A percentile compares a stretch with the other conserved stretches of the same genome.
phyloP scores from a whole-genome alignment of 2,329 filamentous ascomycete species.

The Colletotrichum tamarilloi region DNA sequence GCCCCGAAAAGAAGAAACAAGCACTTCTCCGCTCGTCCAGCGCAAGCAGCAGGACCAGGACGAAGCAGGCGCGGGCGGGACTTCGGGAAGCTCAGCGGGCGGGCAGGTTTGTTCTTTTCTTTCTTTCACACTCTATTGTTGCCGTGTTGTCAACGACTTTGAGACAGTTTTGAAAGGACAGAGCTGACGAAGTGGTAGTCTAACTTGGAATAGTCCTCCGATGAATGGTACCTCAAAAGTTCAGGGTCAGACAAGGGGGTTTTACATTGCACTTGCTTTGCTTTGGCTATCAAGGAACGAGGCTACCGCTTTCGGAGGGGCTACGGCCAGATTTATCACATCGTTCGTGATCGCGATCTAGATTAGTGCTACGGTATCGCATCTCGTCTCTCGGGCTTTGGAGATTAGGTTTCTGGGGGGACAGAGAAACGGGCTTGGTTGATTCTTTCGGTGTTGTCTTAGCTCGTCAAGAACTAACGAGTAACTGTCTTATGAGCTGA shows the following conservation, averaged over 20 bases:
- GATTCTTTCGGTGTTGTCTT: constrained; percentile 2
- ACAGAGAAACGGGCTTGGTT: neutral
- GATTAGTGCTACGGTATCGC: neutral
- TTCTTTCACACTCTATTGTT: neutral
- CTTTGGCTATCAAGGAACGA: neutral
- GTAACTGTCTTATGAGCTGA: constrained; percentile 6
- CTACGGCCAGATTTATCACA: constrained; percentile 31
- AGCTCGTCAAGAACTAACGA: constrained; percentile 6
- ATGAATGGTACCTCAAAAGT: neutral
- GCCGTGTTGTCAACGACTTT: neutral
- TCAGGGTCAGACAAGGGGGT: neutral
- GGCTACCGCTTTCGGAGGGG: neutral
- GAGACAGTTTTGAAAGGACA: constrained; percentile 11
- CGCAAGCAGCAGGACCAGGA: neutral
- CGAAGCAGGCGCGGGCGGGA: neutral
- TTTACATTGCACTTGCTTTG: neutral
- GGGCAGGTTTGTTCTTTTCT: neutral
- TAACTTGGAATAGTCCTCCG: constrained; percentile 26
- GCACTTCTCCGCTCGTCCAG: neutral
- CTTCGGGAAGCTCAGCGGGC: neutral
- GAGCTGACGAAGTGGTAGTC: constrained; percentile 31
- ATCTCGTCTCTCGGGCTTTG: neutral
- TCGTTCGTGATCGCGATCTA: constrained; percentile 26
- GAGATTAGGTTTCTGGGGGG: constrained; percentile 6
- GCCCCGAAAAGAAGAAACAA: constrained; percentile 19